These are phyloP conservation scores for Eimeria maxima DNA, from an alignment of 169 alveolate genomes.

Conservation along the genomic window DNA sequence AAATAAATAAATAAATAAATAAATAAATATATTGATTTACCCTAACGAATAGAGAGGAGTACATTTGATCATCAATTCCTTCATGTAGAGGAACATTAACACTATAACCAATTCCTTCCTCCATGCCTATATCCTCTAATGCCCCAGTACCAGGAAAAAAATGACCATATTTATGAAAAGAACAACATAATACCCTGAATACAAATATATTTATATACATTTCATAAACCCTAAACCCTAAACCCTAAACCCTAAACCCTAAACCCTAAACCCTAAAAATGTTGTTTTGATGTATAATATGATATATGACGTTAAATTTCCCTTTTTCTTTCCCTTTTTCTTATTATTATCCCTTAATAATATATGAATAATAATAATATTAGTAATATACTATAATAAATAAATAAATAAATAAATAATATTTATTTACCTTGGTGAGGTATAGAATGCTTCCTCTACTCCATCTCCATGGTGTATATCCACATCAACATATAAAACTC, in stretches of 20 bases:
- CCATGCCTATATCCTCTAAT: conserved; percentile 97
- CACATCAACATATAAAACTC: conserved; percentile 99
- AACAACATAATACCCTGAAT: conserved; percentile 98
- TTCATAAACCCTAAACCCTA: no score
- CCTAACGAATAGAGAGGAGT: conserved; percentile 93
- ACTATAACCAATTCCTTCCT: conserved; percentile 96
- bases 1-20: no score
- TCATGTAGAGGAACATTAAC: conserved; percentile 99
- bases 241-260: no score
- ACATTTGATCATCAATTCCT: conserved; percentile 99
- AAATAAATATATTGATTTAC: not conserved
- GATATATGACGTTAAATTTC: no score
- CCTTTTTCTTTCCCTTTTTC: not conserved
- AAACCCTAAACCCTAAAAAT: no score
- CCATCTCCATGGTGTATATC: conserved; percentile 99
- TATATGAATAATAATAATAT: no score
- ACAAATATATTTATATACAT: not conserved
- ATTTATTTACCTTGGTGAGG: conserved; percentile 86
- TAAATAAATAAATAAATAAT: not conserved
- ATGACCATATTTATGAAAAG: conserved; percentile 99
- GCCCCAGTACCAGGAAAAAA: conserved; percentile 99
- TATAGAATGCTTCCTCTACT: conserved; percentile 98
- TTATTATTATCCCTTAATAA: no score
- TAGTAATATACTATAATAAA: not conserved
- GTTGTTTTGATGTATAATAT: no score